Evolutionary conservation across 2,329 filamentous ascomycete species (phyloP), one percentile per base, ranked within the genome.

Genomic region (Cladophialophora chaetospira): DNA sequence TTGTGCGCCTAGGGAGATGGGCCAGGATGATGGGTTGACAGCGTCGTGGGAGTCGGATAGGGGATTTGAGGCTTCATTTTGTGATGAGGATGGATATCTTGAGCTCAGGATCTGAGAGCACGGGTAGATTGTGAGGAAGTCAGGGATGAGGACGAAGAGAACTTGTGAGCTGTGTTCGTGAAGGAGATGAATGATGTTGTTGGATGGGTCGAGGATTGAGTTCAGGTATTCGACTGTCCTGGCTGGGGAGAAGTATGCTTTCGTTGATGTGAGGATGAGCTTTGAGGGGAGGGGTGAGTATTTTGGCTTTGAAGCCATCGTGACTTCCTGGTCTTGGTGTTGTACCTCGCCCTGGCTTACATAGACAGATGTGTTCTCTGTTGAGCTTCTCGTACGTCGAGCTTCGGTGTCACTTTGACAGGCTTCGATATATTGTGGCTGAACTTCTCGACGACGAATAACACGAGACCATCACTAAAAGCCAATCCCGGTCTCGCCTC

Each of bases 71-170:
- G n/a, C n/a, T 23, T 40, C 19, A 13, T 21, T 4, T n/a, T 69
- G 9, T 40, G 55, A 55, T 5, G 58, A 40, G 9, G 57, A 46
- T 35, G 62, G 61, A 17, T 60, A 55, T 23, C 42, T 60, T 47
- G 54, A 40, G 44, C 64, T 21, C 40, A 77, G 65, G 31, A 75
- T 72, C 44, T 75, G 68, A 3, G 73, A 68, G 61, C 73, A 76
- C 5, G 75, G 73, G 63, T 74, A 73, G 55, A 93, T 76, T 10
- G 87, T 84, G 51, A 93, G 72, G 68, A 90, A 89, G 73, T 93
- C 88, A 1, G 89, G 89, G 63, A 92, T 85, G 65, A 93, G 75
- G 72, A 91, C 91, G 64, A 93, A 78, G 71, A 90, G 86, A 58
- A 89, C 72, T 48, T 81, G 75, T 26, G 79, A 72, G 11, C 75